Evolutionary conservation across 352 stramenopile species (phyloP).

Genomic region (Saprolegnia parasitica): DNA sequence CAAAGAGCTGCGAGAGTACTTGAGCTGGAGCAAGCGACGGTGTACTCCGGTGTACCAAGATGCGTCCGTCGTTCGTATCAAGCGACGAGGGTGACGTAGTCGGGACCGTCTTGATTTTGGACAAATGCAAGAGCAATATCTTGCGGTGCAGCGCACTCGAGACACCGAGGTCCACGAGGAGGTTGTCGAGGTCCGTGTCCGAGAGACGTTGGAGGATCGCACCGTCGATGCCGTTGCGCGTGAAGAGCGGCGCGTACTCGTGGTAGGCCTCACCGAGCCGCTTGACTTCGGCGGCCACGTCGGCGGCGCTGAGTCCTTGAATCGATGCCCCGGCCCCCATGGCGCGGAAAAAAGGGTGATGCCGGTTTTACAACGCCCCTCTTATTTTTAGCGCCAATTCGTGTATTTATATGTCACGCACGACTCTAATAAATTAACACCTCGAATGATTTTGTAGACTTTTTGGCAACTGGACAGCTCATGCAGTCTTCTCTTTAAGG

Average conservation of each 20-base stretch:
- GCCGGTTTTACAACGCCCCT: too few relatives aligned
- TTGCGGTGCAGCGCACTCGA: conserved; percentile 9
- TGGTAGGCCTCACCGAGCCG: conserved; percentile 9
- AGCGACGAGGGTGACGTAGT: neutral
- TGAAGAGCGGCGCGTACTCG: conserved; percentile 1
- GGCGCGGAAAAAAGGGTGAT: neutral
- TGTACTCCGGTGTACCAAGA: neutral
- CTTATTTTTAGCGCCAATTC: too few relatives aligned
- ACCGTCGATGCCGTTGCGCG: conserved; percentile 9
- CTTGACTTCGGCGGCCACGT: conserved; percentile 1
- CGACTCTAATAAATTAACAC: too few relatives aligned
- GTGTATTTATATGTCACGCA: too few relatives aligned
- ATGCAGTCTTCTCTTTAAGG: too few relatives aligned
- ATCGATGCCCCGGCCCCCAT: conserved; percentile 13
- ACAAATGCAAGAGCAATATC: conserved; percentile 2
- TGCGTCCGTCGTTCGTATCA: too few relatives aligned
- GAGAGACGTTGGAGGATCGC: neutral
- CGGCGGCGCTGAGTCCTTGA: neutral
- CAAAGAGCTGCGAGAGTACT: neutral
- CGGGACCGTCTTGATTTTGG: conserved; percentile 4
- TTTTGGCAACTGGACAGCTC: too few relatives aligned
- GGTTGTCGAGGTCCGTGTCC: neutral
- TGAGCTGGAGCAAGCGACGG: neutral
- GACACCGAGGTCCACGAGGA: conserved; percentile 18
- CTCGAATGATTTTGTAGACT: too few relatives aligned